Evolutionary conservation across 1,139 yeast species (phyloP).

Genomic region (Spathaspora sp.): DNA sequence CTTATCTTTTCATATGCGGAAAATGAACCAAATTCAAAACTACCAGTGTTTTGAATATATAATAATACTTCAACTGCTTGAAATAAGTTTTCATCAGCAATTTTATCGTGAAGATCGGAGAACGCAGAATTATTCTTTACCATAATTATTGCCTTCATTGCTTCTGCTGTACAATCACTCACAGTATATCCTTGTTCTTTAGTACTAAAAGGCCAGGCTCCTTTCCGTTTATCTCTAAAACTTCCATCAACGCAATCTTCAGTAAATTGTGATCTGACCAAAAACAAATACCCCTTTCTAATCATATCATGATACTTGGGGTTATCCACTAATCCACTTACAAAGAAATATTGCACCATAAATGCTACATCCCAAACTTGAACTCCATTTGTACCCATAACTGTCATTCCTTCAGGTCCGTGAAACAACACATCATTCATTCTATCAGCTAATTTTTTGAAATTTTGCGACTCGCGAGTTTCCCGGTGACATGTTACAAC

Average conservation of each 20-base stretch:
- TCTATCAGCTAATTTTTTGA: constrained; percentile 54
- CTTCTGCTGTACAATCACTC: constrained; percentile 96
- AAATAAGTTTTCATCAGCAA: constrained; percentile 38
- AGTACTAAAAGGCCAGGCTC: constrained; percentile 98
- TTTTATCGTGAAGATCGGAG: constrained; percentile 28
- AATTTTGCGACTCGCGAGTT: constrained; percentile 66
- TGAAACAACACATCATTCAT: constrained; percentile 79
- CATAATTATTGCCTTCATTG: constrained; percentile 91
- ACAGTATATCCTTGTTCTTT: constrained; percentile 96
- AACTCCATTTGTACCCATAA: constrained; percentile 97
- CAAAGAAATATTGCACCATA: constrained; percentile 77
- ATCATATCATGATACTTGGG: constrained; percentile 68
- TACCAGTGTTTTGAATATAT: constrained; percentile 70
- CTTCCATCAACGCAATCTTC: constrained; percentile 77
- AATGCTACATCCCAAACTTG: constrained; percentile 98
- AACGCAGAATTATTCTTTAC: constrained; percentile 64
- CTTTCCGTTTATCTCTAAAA: constrained; percentile 78
- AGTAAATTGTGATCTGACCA: constrained; percentile 82
- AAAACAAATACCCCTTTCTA: constrained; percentile 62
- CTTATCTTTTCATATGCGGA: constrained; percentile 88
- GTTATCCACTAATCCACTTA: constrained; percentile 74
- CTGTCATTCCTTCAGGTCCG: constrained; percentile 88
- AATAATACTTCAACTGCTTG: constrained; percentile 69
- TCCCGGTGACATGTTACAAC: constrained; percentile 68
- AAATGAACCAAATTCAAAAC: constrained; percentile 86